Evolutionary conservation across 1,139 yeast genomes (phyloP).

Genomic region (Taphrina communis): DNA sequence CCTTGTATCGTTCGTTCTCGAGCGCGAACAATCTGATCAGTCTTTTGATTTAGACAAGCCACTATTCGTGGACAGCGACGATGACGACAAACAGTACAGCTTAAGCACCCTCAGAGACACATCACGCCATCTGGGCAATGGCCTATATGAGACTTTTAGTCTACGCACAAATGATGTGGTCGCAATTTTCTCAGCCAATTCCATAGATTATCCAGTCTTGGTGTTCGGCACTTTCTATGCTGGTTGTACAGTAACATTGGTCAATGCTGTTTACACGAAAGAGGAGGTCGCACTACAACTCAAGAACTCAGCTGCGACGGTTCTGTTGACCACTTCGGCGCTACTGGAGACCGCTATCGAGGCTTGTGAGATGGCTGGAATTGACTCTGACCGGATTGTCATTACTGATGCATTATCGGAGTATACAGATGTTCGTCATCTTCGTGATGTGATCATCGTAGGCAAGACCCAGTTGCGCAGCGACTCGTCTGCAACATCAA

Average conservation of each 20-base stretch:
- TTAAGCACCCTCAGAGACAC: constrained; percentile 10
- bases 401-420: constrained; percentile 15
- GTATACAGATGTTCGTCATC: constrained; percentile 29
- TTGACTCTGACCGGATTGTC: constrained; percentile 16
- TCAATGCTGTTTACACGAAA: constrained; percentile 51
- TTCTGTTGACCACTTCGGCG: constrained; percentile 48
- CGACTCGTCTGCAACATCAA: constrained; percentile 43
- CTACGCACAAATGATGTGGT: constrained; percentile 50
- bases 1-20: constrained; percentile 27
- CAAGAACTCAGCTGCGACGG: constrained; percentile 48
- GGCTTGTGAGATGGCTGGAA: constrained; percentile 48
- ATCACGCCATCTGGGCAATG: constrained; percentile 18
- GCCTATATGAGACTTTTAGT: constrained; percentile 46
- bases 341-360: constrained; percentile 47
- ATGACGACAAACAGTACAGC: neutral
- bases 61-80: constrained; percentile 24
- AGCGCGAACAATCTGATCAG: constrained; percentile 8
- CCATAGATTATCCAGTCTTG: constrained; percentile 49
- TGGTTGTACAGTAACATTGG: constrained; percentile 54
- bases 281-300: constrained; percentile 53
- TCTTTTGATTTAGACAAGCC: constrained; percentile 16
- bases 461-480: constrained; percentile 5
- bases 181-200: constrained; percentile 50
- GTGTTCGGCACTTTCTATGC: constrained; percentile 51
- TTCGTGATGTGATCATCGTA: constrained; percentile 43